Evolutionary conservation across 2,329 filamentous ascomycete species (phyloP).

Genomic region (Colletotrichum scovillei): DNA sequence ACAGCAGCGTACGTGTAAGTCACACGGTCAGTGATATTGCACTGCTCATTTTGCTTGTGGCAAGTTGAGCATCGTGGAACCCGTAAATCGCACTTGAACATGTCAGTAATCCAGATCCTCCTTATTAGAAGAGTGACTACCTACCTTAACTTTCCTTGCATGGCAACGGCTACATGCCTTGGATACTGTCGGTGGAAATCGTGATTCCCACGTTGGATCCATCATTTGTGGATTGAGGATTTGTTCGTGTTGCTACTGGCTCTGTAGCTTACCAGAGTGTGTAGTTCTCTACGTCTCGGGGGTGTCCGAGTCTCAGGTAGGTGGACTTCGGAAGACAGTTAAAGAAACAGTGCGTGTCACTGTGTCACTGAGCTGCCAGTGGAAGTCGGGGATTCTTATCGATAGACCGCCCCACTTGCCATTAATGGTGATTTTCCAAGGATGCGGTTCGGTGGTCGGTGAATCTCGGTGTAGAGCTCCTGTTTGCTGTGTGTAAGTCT

Average conservation of each 20-base stretch:
- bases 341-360: neutral
- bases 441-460: neutral
- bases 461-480: neutral
- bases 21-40: conserved; percentile 37
- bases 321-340: neutral
- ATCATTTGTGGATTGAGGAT: neutral
- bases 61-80: conserved; percentile 39
- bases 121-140: neutral
- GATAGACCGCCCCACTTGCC: conserved; percentile 2
- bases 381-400: neutral
- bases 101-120: neutral
- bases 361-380: neutral
- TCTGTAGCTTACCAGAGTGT: neutral
- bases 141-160: conserved; percentile 40
- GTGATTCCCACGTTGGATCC: conserved; percentile 22
- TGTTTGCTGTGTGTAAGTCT: neutral
- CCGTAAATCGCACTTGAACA: conserved; percentile 40
- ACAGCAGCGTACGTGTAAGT: conserved; percentile 35
- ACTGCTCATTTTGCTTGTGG: conserved; percentile 30
- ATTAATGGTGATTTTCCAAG: neutral
- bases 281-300: neutral
- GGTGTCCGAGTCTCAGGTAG: conserved; percentile 1
- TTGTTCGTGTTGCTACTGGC: neutral
- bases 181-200: conserved; percentile 24
- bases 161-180: conserved; percentile 36